These are phyloP conservation scores for Gilbertella persicaria DNA, from an alignment of 371 early-diverging fungal genomes.

Conservation along the genomic window DNA sequence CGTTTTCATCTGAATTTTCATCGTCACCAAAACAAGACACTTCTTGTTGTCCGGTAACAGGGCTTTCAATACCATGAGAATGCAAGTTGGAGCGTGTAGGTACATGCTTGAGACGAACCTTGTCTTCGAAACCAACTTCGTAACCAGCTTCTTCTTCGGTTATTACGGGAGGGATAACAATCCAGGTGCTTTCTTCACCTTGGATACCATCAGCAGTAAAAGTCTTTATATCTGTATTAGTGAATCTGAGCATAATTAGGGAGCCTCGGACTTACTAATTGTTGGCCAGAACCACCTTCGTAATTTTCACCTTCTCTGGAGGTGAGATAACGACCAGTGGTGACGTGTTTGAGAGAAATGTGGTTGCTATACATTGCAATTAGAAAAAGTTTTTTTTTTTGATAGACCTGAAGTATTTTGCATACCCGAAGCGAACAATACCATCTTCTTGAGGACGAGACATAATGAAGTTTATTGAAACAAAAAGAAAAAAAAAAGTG, in stretches of 20 bases:
- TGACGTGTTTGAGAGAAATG: slow-evolving; percentile 52
- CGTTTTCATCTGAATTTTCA: slow-evolving; percentile 54
- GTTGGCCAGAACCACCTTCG: slow-evolving; percentile 55
- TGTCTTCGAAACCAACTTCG: slow-evolving; percentile 52
- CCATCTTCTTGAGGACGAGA: slow-evolving; percentile 11
- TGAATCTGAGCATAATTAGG: too few relatives aligned
- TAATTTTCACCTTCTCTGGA: slow-evolving; percentile 34
- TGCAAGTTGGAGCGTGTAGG: slow-evolving; percentile 57
- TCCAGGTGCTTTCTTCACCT: slow-evolving; percentile 49
- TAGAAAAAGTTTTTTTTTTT: background rate
- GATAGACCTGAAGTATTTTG: background rate
- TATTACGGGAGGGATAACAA: slow-evolving; percentile 49
- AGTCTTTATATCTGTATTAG: too few relatives aligned
- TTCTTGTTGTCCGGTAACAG: slow-evolving; percentile 63
- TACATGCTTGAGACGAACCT: slow-evolving; percentile 56
- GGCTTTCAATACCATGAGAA: slow-evolving; percentile 57
- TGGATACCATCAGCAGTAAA: slow-evolving; percentile 43
- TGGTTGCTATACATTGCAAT: background rate
- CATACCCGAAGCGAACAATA: slow-evolving; percentile 13
- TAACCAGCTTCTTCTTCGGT: slow-evolving; percentile 46
- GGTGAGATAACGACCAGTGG: slow-evolving; percentile 56
- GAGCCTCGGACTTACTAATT: slow-evolving; percentile 24
- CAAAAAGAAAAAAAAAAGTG: background rate
- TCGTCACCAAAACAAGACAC: slow-evolving; percentile 60
- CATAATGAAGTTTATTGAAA: slow-evolving; percentile 1